Evolutionary conservation across 768 basidiomycete genomes (phyloP).

Genomic region (Fistulinella prunicolor): DNA sequence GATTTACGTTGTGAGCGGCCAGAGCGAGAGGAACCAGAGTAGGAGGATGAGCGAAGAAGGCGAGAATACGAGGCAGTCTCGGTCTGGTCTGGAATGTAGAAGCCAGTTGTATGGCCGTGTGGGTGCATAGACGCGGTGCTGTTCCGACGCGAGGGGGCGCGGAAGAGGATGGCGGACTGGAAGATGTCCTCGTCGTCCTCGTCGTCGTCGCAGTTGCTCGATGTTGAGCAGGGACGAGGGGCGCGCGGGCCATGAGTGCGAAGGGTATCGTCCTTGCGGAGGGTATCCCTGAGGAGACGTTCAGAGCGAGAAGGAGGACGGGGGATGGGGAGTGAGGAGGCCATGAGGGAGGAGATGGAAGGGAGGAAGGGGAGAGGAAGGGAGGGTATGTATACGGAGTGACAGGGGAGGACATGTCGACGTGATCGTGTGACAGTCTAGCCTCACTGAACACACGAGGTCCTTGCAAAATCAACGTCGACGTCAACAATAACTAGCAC

Average conservation of each 20-base stretch:
- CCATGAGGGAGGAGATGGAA: conserved; percentile 14
- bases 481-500: too few species aligned
- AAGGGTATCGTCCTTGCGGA: conserved; percentile 47
- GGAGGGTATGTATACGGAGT: conserved; percentile 22
- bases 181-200: conserved; percentile 29
- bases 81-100: conserved; percentile 35
- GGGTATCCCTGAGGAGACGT: conserved; percentile 53
- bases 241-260: conserved; percentile 23
- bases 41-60: conserved; percentile 25
- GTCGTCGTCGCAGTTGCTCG: conserved; percentile 22
- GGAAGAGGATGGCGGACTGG: conserved; percentile 27
- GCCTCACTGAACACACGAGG: conserved; percentile 19
- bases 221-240: conserved; percentile 26
- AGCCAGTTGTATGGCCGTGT: conserved; percentile 10
- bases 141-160: conserved; percentile 18
- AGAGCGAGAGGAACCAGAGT: conserved; percentile 29
- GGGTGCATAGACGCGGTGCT: conserved; percentile 20
- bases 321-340: conserved; percentile 12
- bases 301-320: conserved; percentile 53
- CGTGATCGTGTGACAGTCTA: conserved; percentile 26
- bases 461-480: neutral
- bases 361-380: conserved; percentile 2
- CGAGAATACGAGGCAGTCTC: conserved; percentile 25
- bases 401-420: conserved; percentile 22
- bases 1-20: conserved; percentile 17